Conservation (phyloP, 1,284 basidiomycete species). For the Vanrija humicola region DNA sequence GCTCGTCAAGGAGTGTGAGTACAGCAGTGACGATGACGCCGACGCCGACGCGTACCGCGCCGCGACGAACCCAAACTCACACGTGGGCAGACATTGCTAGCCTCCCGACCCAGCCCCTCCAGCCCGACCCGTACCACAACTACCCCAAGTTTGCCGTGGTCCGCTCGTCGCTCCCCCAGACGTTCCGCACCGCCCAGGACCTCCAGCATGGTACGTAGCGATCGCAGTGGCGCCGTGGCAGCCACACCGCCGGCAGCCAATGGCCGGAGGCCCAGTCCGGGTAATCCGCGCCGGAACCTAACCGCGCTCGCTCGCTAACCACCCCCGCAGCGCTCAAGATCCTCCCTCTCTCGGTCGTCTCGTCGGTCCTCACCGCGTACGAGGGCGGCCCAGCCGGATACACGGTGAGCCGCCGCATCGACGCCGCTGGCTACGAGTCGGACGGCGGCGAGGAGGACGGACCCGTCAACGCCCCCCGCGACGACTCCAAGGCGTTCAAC, state of each 20-base stretch:
- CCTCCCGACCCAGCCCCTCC: conserved; percentile 35
- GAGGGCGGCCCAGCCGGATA: conserved; percentile 32
- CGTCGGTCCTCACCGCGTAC: conserved; percentile 44
- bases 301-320: background rate
- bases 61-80: conserved; percentile 4
- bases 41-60: background rate
- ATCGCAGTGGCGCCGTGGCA: background rate
- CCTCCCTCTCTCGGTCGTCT: conserved; percentile 39
- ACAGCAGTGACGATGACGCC: background rate
- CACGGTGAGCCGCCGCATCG: conserved; percentile 22
- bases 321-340: conserved; percentile 32
- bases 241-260: too few species aligned
- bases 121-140: conserved; percentile 44
- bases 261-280: too few species aligned
- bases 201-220: conserved; percentile 42
- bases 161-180: conserved; percentile 31
- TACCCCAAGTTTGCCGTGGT: conserved; percentile 47
- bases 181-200: conserved; percentile 43
- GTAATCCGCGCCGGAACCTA: too few species aligned
- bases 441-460: conserved; percentile 42
- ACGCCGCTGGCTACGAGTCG: conserved; percentile 47
- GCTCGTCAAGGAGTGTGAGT: conserved; percentile 43
- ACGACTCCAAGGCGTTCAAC: conserved; percentile 37
- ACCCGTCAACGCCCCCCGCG: conserved; percentile 17
- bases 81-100: conserved; percentile 14